Evolutionary conservation across 371 early-diverging fungal genomes (phyloP).

Genomic region (Batrachochytrium dendrobatidis): DNA sequence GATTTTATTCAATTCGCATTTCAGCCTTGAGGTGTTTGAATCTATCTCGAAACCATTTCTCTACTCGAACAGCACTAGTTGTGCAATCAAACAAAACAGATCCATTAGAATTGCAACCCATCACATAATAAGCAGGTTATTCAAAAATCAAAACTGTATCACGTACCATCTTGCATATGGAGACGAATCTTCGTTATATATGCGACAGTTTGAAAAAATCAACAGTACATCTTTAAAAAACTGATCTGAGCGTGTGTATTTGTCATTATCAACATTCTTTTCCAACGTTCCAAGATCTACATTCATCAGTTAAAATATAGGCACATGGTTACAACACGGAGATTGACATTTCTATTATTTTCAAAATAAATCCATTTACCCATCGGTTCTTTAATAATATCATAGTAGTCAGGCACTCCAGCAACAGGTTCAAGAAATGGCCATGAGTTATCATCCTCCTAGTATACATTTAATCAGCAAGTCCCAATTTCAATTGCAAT

Average conservation of each 20-base stretch:
- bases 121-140: not conserved
- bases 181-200: conserved; percentile 75
- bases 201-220: conserved; percentile 81
- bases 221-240: conserved; percentile 71
- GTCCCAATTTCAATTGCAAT: conserved; percentile 20
- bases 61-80: conserved; percentile 34
- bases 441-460: conserved; percentile 83
- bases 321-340: not conserved
- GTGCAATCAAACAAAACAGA: conserved; percentile 3
- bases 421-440: conserved; percentile 97
- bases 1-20: too few relatives aligned
- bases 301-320: not conserved
- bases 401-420: conserved; percentile 93
- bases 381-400: conserved; percentile 97
- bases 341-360: not conserved
- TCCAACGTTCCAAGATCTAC: conserved; percentile 75
- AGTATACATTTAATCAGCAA: conserved; percentile 33
- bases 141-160: not conserved
- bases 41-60: conserved; percentile 62
- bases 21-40: conserved; percentile 24
- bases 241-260: conserved; percentile 62
- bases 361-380: conserved; percentile 53
- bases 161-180: conserved; percentile 63
- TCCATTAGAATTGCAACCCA: not conserved
- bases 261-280: conserved; percentile 62